Evolutionary conservation across 1,284 basidiomycete genomes (phyloP), one percentile per base, ranked within the genome.

Genomic region (Marasmius sp.): DNA sequence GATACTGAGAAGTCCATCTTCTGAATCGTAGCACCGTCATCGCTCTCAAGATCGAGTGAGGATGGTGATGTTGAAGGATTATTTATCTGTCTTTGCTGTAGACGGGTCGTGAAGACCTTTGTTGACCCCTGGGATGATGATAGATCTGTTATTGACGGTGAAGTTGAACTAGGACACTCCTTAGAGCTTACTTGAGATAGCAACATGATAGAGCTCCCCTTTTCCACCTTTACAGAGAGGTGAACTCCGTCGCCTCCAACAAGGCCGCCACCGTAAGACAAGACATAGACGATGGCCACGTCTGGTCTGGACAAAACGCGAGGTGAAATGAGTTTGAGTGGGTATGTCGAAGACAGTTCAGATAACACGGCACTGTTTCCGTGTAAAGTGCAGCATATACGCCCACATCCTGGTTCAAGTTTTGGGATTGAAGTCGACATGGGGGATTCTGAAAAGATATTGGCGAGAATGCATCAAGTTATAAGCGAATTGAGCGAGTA

Each of bases 191-290:
- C 95, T 81, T 97, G 94, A 6, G 94, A 93, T 36, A 96, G 76
- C 38, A 95, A 69, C 10, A 94, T 77, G 1, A 96, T 81, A 3
- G 75, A 79, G 34, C 85, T 82, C 27, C 74, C 73, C 58, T 75
- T 70, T 20, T 85, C 85, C 0, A 97, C 83, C 50, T 87, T 77
- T 16, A 92, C 83, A 18, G 79, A 73, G 3, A 98, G 74, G 52
- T 83, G 75, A 43, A 97, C 80, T 43, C 79, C 75, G 77, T 99
- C 97, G 0, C 96, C 96, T 6, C 90, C 87, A 34, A 99, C 93
- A 5, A 98, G 83, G 0, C 97, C 97, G 12, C 97, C 97, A 1
- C 97, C 97, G 68, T 98, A 98, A 22, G 88, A 89, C 58, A 98
- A 77, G 34, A 94, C 79, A 71, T 98, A 98, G 20, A 89, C 85